Evolutionary conservation across 139 green algal species (phyloP).

Genomic region (Axilococcus clingmanii): DNA sequence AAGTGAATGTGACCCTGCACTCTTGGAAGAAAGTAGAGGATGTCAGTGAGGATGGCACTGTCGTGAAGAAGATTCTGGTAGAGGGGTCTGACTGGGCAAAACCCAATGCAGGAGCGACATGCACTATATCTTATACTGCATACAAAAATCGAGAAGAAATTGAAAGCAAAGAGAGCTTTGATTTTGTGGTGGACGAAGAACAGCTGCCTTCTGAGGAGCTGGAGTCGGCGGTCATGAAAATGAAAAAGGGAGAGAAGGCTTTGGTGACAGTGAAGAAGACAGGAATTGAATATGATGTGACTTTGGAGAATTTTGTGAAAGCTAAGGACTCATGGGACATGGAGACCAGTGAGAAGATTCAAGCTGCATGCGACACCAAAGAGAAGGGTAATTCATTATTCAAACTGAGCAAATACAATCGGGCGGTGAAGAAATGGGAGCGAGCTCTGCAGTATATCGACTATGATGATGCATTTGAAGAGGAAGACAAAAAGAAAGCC

Average conservation of each 20-base stretch:
- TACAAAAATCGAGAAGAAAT: slow-evolving; percentile 44
- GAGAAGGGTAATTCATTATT: slow-evolving; percentile 82
- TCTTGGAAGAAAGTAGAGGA: slow-evolving; percentile 53
- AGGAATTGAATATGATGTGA: slow-evolving; percentile 48
- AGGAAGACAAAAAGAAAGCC: slow-evolving; percentile 34
- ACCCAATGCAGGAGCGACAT: slow-evolving; percentile 58
- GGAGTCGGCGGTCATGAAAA: slow-evolving; percentile 75
- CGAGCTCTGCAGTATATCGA: slow-evolving; percentile 25
- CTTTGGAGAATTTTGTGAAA: slow-evolving; percentile 54
- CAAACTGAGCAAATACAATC: slow-evolving; percentile 65
- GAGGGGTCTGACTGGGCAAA: slow-evolving; percentile 56
- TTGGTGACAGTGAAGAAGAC: slow-evolving; percentile 55
- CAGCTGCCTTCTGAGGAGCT: slow-evolving; percentile 60
- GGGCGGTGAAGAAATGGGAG: slow-evolving; percentile 63
- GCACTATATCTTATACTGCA: slow-evolving; percentile 43
- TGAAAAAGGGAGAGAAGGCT: slow-evolving; percentile 76
- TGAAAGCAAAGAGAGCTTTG: no score
- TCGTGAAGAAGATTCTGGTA: slow-evolving; percentile 74
- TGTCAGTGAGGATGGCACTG: slow-evolving; percentile 34
- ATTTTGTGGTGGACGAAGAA: slow-evolving; percentile 66
- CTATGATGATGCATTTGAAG: slow-evolving; percentile 44
- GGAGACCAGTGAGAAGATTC: slow-evolving; percentile 74
- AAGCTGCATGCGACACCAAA: slow-evolving; percentile 52
- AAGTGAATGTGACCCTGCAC: slow-evolving; percentile 64
- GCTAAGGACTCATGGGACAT: slow-evolving; percentile 92